Conservation (phyloP, 345 rosid species). For the Salix dunnii region DNA sequence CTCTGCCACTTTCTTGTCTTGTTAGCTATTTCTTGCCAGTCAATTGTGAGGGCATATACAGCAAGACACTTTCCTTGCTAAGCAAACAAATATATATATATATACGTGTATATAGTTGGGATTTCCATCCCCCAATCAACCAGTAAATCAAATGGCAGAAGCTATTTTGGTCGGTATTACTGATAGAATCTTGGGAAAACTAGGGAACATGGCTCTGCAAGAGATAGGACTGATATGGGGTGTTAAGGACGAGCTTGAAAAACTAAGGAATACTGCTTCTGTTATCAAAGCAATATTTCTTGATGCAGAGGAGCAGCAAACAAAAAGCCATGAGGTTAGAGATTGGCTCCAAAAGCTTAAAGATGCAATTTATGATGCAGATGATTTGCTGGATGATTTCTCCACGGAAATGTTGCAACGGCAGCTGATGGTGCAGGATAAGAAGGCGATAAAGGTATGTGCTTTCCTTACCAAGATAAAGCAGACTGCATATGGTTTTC, state of each 20-base stretch:
- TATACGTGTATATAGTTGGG: background rate
- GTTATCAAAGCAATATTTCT: slow-evolving; percentile 15
- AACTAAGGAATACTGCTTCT: slow-evolving; percentile 9
- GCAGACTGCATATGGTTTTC: background rate
- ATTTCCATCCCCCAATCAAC: background rate
- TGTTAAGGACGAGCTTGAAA: slow-evolving; percentile 2
- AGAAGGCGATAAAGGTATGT: background rate
- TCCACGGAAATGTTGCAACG: slow-evolving; percentile 4
- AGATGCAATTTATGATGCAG: slow-evolving; percentile 17
- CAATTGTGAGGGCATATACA: too few species aligned
- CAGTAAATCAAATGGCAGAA: slow-evolving; percentile 7
- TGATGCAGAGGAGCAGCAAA: slow-evolving; percentile 15
- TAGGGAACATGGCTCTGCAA: background rate
- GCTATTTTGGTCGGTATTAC: slow-evolving; percentile 6
- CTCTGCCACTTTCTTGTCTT: too few species aligned
- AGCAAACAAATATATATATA: too few species aligned
- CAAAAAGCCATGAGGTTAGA: slow-evolving; percentile 9
- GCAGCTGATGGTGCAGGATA: background rate
- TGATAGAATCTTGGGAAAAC: background rate
- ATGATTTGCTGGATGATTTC: slow-evolving; percentile 7
- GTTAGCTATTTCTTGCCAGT: too few species aligned
- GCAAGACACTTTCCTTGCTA: too few species aligned
- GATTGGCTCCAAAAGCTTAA: slow-evolving; percentile 16
- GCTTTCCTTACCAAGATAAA: background rate
- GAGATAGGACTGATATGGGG: background rate